Evolutionary conservation across 495 filamentous ascomycete species (phyloP).

Genomic region (Podospora conica): DNA sequence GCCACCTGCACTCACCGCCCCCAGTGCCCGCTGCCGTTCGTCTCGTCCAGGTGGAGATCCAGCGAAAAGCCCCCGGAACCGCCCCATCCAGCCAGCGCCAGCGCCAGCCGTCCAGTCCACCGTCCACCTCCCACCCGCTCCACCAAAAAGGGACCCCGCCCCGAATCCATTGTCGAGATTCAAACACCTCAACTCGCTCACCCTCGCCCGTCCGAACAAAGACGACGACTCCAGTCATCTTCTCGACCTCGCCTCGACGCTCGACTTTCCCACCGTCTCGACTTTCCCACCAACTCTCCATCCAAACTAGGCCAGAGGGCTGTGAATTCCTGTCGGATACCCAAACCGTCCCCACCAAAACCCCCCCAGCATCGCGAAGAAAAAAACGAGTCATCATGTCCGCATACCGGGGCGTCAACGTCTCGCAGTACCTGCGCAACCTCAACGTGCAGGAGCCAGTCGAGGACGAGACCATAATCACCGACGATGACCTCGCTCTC

Average conservation of each 20-base stretch:
- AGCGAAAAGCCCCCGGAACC: not conserved
- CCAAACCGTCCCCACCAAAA: not conserved
- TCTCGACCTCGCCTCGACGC: not conserved
- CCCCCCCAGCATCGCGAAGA: not conserved
- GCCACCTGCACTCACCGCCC: not conserved
- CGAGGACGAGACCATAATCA: constrained; percentile 51
- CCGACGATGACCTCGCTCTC: constrained; percentile 57
- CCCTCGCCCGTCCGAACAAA: constrained; percentile 1
- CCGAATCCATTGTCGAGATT: not conserved
- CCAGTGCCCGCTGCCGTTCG: not conserved
- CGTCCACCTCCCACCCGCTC: too few relatives aligned
- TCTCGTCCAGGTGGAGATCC: not conserved
- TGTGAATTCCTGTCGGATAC: constrained; percentile 1
- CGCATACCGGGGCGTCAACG: constrained; percentile 65
- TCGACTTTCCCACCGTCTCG: too few relatives aligned
- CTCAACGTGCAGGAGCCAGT: constrained; percentile 71
- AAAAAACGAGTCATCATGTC: constrained; percentile 47
- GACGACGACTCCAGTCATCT: not conserved
- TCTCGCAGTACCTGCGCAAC: constrained; percentile 81
- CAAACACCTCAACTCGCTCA: not conserved
- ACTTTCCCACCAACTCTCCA: not conserved
- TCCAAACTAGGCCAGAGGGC: not conserved
- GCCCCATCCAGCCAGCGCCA: not conserved
- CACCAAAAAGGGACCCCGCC: constrained; percentile 8
- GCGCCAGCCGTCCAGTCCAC: not conserved